Base-by-base conservation (phyloP, 1,284 basidiomycete genomes). In the Agaricales sp. region DNA sequence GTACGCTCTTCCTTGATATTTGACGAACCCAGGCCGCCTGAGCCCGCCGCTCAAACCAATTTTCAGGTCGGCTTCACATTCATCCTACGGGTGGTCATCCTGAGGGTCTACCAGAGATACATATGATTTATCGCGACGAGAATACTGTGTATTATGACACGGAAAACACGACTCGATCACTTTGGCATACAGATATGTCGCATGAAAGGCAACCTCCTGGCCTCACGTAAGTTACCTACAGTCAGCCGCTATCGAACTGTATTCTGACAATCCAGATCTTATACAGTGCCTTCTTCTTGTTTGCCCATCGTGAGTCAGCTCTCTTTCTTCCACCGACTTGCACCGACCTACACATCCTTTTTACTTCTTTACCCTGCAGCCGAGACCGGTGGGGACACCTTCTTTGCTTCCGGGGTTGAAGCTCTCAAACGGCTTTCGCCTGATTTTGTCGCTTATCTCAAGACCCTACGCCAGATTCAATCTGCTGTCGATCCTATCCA, bases 381-480 rank as follows among this genome's bases (percentile, higher is more conserved):
- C 47, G 58, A 66, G 19, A 51, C 52, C 39, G 76, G 75, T 19
- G 77, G 77, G 8, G 78, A 81, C 60, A 82, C 80, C 0, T 67
- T 80, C 56, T 82, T 80, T 66, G 61, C 69, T 1, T 78, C 74
- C 3, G 74, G 78, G 55, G 75, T 74, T 50, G 77, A 78, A 52
- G 78, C 80, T 0, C 84, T 83, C 68, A 77, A 77, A 41, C 73
- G 77, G n/a, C 74, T 87, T 49, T 85, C 82, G 0, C 74, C 75
- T n/a, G 73, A 74, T 45, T 80, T 87, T 68, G 65, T 75, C 54
- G 72, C 74, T 48, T 77, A 77, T 58, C 74, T 87, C 43, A 78
- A 83, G 60, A 77, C 75, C 4, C 69, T 86, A 1, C 63, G 67
- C 13, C 82, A 78, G 2, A 69, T 84, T 2, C 84, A 87, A 63